These are phyloP conservation scores for Posidonia oceanica DNA, from an alignment of 116 monocot genomes.

Conservation along the genomic window DNA sequence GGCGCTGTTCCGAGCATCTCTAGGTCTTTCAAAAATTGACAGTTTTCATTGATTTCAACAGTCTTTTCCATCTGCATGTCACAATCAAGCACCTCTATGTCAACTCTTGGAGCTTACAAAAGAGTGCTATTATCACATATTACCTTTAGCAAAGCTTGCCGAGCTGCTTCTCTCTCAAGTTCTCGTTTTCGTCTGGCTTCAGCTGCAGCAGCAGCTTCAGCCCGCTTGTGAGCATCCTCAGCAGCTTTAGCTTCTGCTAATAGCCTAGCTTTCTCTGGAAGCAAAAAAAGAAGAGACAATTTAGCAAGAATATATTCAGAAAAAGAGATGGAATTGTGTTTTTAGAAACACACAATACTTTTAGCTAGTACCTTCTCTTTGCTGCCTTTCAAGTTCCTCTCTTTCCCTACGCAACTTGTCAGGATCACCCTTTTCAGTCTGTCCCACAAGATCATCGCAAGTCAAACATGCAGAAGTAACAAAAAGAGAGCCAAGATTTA, in stretches of 20 bases:
- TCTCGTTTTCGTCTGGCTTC: constrained; percentile 77
- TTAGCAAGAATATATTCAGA: not conserved
- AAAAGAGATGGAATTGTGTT: not conserved
- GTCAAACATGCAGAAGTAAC: not conserved
- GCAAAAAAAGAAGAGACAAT: not conserved
- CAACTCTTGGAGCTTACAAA: not conserved
- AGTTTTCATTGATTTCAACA: constrained; percentile 71
- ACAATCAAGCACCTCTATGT: not conserved
- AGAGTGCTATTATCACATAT: not conserved
- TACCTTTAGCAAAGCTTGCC: constrained; percentile 81
- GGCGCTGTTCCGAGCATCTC: constrained; percentile 72
- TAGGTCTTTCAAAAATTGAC: constrained; percentile 51
- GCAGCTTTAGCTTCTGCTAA: constrained; percentile 93
- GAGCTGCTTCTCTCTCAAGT: constrained; percentile 84
- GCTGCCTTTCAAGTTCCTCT: constrained; percentile 71
- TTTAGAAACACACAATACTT: not conserved
- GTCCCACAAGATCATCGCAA: not conserved
- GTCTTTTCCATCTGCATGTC: constrained; percentile 74
- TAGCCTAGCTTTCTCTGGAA: constrained; percentile 61
- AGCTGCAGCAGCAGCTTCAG: constrained; percentile 69
- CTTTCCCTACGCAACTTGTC: constrained; percentile 57
- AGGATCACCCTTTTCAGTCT: constrained; percentile 66
- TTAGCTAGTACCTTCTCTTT: constrained; percentile 45
- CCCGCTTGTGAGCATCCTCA: constrained; percentile 55
- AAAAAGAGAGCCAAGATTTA: not conserved